Percentiles rank a stretch among this genome's conserved stretches.
Evolutionary conservation across 2,329 filamentous ascomycete species (phyloP).

Genomic region (Fusarium sp.): DNA sequence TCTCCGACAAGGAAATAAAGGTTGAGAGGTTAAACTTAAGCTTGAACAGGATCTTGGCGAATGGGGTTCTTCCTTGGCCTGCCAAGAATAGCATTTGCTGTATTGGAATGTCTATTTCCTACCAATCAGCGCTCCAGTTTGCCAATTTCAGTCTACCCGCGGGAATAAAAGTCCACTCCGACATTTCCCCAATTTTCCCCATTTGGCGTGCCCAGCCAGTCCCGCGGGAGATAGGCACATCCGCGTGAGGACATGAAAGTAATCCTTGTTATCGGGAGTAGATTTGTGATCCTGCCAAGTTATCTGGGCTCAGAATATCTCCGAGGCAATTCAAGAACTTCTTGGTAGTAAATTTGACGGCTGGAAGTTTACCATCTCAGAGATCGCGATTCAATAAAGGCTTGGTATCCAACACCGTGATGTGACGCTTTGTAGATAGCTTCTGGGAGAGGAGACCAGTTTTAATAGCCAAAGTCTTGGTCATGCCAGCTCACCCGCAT

Average conservation of each 20-base stretch:
- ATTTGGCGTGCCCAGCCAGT: conserved; percentile 2
- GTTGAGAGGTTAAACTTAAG: conserved; percentile 4
- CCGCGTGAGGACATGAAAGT: no score
- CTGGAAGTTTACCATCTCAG: no score
- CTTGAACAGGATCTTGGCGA: conserved; percentile 8
- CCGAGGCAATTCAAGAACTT: no score
- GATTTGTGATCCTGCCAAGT: background rate
- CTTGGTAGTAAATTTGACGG: no score
- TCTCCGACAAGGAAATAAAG: background rate
- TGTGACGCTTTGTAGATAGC: no score
- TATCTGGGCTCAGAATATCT: no score
- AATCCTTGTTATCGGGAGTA: background rate
- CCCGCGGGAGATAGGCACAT: conserved; percentile 1
- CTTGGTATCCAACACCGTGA: no score
- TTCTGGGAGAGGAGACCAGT: no score
- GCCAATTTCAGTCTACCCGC: conserved; percentile 5
- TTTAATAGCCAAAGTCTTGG: no score
- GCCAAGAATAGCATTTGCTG: background rate
- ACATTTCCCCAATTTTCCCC: background rate
- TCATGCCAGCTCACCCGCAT: no score
- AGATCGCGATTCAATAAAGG: no score
- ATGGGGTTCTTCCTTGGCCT: background rate
- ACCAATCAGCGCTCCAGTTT: background rate
- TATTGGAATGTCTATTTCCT: background rate
- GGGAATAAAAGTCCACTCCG: background rate